A percentile compares a stretch with the other conserved stretches of the same genome.
Conservation (phyloP, 176 grass and related monocot genomes). For the Carex myosuroides region DNA sequence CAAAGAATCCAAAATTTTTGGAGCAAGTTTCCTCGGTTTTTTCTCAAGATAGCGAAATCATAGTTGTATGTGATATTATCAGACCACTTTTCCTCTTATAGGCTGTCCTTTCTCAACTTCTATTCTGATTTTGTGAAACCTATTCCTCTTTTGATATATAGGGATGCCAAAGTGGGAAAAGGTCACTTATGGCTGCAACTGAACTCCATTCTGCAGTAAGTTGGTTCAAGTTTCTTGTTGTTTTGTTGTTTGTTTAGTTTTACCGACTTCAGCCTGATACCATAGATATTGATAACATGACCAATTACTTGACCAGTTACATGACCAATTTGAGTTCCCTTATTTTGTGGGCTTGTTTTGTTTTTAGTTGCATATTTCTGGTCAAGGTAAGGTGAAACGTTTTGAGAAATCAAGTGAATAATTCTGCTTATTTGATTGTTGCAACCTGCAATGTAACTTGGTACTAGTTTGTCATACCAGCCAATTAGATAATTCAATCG, state of each 20-base stretch:
- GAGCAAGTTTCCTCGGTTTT: slow-evolving; percentile 47
- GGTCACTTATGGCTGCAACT: slow-evolving; percentile 66
- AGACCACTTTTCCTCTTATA: not conserved
- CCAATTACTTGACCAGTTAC: not conserved
- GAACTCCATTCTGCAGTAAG: slow-evolving; percentile 67
- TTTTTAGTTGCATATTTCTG: not conserved
- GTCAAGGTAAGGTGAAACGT: not conserved
- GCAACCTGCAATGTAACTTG: not conserved
- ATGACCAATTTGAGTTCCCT: not conserved
- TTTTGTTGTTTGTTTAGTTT: not conserved
- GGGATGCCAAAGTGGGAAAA: slow-evolving; percentile 80
- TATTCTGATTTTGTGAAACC: not conserved
- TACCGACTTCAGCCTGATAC: not conserved
- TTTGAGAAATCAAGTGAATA: not conserved
- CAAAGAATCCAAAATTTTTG: slow-evolving; percentile 50
- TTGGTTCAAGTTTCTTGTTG: not conserved
- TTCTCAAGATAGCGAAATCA: slow-evolving; percentile 48
- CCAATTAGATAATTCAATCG: not conserved
- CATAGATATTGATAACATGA: not conserved
- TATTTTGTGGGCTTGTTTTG: not conserved
- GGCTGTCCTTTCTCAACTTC: not conserved
- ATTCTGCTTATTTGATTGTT: not conserved
- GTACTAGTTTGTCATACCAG: not conserved
- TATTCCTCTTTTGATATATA: slow-evolving; percentile 4
- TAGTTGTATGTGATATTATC: slow-evolving; percentile 35